A percentile compares a stretch with the other conserved stretches of the same genome.
Conservation (phyloP, 805 yeast genomes). For the Tetrapisispora pingtungensis region DNA sequence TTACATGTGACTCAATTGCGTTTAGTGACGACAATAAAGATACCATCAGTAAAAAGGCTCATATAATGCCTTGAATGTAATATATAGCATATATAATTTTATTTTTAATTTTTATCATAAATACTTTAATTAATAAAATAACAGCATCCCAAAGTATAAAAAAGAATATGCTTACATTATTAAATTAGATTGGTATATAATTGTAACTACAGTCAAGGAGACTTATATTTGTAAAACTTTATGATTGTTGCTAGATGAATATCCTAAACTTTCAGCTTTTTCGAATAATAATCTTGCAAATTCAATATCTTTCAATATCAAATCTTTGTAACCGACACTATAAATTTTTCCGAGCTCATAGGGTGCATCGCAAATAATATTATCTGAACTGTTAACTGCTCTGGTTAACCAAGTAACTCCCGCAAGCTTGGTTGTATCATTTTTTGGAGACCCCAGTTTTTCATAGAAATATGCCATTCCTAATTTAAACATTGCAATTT, state of each 20-base stretch:
- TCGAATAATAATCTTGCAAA: constrained; percentile 82
- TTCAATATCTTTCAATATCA: constrained; percentile 69
- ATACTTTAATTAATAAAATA: too few relatives aligned
- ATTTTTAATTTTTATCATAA: too few relatives aligned
- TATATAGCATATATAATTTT: too few relatives aligned
- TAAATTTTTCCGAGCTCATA: constrained; percentile 82
- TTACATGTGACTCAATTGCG: constrained; percentile 9
- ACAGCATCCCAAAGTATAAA: too few relatives aligned
- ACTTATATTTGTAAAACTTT: too few relatives aligned
- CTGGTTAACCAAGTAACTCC: constrained; percentile 88
- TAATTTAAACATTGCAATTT: constrained; percentile 86
- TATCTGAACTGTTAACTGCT: constrained; percentile 72
- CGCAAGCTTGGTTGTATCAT: constrained; percentile 55
- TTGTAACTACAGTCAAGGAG: too few relatives aligned
- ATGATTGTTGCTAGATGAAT: constrained; percentile 30
- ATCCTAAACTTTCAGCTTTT: constrained; percentile 83
- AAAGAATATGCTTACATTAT: too few relatives aligned
- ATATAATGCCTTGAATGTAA: background rate
- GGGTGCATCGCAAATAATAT: constrained; percentile 56
- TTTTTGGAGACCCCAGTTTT: constrained; percentile 65
- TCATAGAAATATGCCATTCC: constrained; percentile 78
- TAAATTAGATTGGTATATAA: too few relatives aligned
- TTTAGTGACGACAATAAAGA: background rate
- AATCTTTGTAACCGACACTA: constrained; percentile 75
- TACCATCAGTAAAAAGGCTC: background rate